A percentile compares a stretch with the other conserved stretches of the same genome.
These are phyloP conservation scores for Daldinia loculata DNA, from an alignment of 495 filamentous ascomycete species.

Conservation along the genomic window DNA sequence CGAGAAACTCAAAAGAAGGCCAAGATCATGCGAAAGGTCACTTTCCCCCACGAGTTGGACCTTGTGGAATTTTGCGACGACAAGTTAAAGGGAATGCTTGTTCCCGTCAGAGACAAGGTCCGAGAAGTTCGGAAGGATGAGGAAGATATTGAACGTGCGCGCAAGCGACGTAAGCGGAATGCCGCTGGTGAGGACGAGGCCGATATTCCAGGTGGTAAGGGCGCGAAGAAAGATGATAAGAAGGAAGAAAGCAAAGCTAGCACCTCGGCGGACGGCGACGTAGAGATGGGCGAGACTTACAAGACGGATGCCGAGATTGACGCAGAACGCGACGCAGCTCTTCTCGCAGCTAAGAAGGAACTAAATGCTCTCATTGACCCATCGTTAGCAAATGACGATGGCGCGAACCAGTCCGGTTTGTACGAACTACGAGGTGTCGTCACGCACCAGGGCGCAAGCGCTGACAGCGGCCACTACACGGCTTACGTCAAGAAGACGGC, in stretches of 20 bases:
- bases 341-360: constrained; percentile 83
- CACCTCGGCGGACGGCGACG: constrained; percentile 63
- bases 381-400: constrained; percentile 74
- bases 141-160: constrained; percentile 84
- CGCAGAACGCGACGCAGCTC: constrained; percentile 76
- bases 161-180: constrained; percentile 85
- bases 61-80: constrained; percentile 96
- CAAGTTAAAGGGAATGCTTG: constrained; percentile 78
- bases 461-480: constrained; percentile 98
- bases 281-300: constrained; percentile 76
- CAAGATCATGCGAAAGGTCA: constrained; percentile 99
- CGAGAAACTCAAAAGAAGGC: constrained; percentile 93
- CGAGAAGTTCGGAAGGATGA: constrained; percentile 95
- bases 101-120: constrained; percentile 94
- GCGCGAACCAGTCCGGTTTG: constrained; percentile 88
- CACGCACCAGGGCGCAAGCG: constrained; percentile 96
- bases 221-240: constrained; percentile 62
- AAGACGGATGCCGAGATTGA: constrained; percentile 95
- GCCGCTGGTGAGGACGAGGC: constrained; percentile 66
- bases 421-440: constrained; percentile 95
- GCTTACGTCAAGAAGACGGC: constrained; percentile 94
- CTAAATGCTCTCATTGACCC: constrained; percentile 77
- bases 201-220: constrained; percentile 51
- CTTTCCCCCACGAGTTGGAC: constrained; percentile 92
- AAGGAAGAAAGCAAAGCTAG: constrained; percentile 46